Conservation (phyloP, 2,329 filamentous ascomycete species). For the Ascochyta fabae region DNA sequence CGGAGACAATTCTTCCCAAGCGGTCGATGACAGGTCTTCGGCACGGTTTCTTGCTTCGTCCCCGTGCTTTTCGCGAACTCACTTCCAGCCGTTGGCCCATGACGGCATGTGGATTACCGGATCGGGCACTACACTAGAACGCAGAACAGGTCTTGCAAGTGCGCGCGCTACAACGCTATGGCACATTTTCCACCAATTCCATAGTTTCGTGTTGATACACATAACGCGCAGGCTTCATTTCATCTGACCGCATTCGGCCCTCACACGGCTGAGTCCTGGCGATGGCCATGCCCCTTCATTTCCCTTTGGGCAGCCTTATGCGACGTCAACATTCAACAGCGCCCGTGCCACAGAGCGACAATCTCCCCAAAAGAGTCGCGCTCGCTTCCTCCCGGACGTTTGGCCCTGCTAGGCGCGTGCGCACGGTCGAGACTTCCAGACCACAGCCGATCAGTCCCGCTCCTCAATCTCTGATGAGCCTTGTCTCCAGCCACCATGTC, state of each 20-base stretch:
- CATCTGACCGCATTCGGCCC: slow-evolving; percentile 39
- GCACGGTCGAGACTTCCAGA: slow-evolving; percentile 34
- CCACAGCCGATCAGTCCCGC: slow-evolving; percentile 25
- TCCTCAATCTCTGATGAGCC: slow-evolving; percentile 20
- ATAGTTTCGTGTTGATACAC: slow-evolving; percentile 48
- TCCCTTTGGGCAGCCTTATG: slow-evolving; percentile 41
- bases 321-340: slow-evolving; percentile 34
- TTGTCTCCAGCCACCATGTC: slow-evolving; percentile 33
- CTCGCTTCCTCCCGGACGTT: slow-evolving; percentile 51
- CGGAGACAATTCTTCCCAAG: slow-evolving; percentile 40
- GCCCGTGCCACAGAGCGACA: slow-evolving; percentile 45
- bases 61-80: slow-evolving; percentile 13
- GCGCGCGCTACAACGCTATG: slow-evolving; percentile 14
- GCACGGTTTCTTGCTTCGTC: slow-evolving; percentile 40
- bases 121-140: slow-evolving; percentile 35
- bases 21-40: slow-evolving; percentile 39
- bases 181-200: slow-evolving; percentile 30
- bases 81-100: slow-evolving; percentile 21
- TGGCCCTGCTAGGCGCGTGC: slow-evolving; percentile 45
- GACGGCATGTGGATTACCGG: slow-evolving; percentile 40
- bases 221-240: slow-evolving; percentile 45
- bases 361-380: slow-evolving; percentile 40
- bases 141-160: slow-evolving; percentile 26
- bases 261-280: slow-evolving; percentile 41
- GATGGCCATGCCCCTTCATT: slow-evolving; percentile 48